phyloP scores from a whole-genome alignment of 331 rosid species.

The Malus hybrid region DNA sequence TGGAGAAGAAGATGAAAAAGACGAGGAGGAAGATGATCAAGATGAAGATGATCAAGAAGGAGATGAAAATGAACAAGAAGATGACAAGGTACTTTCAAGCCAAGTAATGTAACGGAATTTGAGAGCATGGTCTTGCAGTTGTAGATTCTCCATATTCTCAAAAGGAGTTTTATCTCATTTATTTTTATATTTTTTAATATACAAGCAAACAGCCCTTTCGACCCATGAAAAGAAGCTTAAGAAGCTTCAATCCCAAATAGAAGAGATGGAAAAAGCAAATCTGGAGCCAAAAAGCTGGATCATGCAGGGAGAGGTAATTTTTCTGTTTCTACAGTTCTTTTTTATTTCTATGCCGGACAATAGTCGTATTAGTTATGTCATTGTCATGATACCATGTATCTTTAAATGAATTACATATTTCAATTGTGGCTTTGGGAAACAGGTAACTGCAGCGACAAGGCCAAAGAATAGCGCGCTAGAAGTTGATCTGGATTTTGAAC shows the following conservation, averaged over 20 bases:
- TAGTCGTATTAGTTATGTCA: neutral
- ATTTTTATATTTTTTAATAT: neutral
- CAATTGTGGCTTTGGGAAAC: constrained; percentile 9
- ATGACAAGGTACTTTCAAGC: constrained; percentile 16
- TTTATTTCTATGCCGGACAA: neutral
- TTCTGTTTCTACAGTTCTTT: neutral
- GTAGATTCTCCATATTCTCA: neutral
- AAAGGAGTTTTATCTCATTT: neutral
- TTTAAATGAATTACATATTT: constrained; percentile 1
- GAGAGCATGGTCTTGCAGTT: neutral
- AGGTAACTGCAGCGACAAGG: constrained; percentile 85
- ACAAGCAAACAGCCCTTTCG: constrained; percentile 48
- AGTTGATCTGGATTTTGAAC: constrained; percentile 85
- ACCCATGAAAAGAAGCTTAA: constrained; percentile 58
- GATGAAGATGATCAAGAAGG: neutral
- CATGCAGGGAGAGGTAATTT: constrained; percentile 87
- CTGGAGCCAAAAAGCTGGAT: constrained; percentile 78
- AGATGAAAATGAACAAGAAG: neutral
- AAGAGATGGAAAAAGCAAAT: constrained; percentile 68
- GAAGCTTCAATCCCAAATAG: constrained; percentile 53
- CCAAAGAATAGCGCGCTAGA: constrained; percentile 80
- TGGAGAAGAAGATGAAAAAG: constrained; percentile 27
- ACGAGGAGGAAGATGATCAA: neutral
- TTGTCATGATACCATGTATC: neutral
- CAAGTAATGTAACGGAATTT: constrained; percentile 13